Conservation (phyloP, 306 rosid species). For the Acacia acuminata region DNA sequence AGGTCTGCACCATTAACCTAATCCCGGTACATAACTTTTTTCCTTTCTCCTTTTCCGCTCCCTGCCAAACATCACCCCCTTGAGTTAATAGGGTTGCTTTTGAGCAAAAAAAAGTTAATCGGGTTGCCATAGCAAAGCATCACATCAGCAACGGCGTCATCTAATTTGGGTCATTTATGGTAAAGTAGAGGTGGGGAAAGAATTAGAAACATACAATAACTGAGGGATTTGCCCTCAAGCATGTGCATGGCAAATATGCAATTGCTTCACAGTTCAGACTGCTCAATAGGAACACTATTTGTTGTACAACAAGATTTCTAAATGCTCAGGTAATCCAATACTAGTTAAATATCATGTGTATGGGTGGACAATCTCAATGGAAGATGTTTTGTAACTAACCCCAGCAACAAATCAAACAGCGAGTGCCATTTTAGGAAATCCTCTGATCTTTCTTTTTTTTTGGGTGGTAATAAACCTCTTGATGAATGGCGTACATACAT, state of each 20-base stretch:
- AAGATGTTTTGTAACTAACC: not conserved
- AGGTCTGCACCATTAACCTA: not conserved
- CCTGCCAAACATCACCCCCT: constrained; percentile 10
- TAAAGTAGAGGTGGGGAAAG: not conserved
- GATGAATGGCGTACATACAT: not conserved
- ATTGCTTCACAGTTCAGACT: constrained; percentile 4
- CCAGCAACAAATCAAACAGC: not conserved
- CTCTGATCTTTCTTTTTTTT: not conserved
- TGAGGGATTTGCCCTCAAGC: not conserved
- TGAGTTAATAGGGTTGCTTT: not conserved
- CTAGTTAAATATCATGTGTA: not conserved
- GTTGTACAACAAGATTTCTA: not conserved
- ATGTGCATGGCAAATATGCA: not conserved
- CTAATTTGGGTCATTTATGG: not conserved
- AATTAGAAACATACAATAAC: not conserved
- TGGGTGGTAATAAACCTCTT: not conserved
- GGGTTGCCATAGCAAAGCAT: not conserved
- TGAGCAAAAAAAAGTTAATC: not conserved
- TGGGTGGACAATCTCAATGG: not conserved
- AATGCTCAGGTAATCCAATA: not conserved
- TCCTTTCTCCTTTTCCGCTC: not conserved
- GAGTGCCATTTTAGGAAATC: constrained; percentile 1
- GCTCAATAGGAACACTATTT: not conserved
- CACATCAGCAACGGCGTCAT: not conserved
- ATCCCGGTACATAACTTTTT: not conserved